A percentile compares a stretch with the other conserved stretches of the same genome.
These are phyloP conservation scores for Amborella trichopoda DNA, from an alignment of 164 flowering plant species.

Conservation along the genomic window DNA sequence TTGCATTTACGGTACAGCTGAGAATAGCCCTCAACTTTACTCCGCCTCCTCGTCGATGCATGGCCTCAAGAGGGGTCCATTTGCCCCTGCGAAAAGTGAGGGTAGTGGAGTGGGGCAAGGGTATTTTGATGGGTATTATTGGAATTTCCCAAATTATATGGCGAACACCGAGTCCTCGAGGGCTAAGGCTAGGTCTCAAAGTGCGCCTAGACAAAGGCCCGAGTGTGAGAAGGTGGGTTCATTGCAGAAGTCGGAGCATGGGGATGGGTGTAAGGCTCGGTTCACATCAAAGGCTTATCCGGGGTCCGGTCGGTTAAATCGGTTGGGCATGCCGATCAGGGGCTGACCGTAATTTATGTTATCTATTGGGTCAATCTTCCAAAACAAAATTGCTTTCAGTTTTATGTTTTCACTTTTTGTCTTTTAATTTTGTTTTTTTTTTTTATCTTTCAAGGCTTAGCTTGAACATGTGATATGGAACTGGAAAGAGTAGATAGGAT, in stretches of 20 bases:
- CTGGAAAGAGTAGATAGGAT: too few relatives aligned
- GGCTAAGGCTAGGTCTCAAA: constrained; percentile 73
- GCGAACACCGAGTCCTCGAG: constrained; percentile 68
- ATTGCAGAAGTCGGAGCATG: constrained; percentile 15
- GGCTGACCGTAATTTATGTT: too few relatives aligned
- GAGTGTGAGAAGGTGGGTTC: constrained; percentile 24
- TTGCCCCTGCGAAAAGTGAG: constrained; percentile 44
- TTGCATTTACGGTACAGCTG: constrained; percentile 21
- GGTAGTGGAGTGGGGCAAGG: constrained; percentile 23
- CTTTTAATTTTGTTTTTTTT: too few relatives aligned
- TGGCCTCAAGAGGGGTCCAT: constrained; percentile 27
- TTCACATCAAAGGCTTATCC: constrained; percentile 11
- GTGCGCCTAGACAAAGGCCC: constrained; percentile 75
- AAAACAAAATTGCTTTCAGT: too few relatives aligned
- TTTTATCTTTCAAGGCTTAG: too few relatives aligned
- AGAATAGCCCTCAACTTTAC: constrained; percentile 43
- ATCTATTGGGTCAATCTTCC: too few relatives aligned
- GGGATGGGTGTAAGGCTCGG: constrained; percentile 1
- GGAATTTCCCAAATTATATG: constrained; percentile 72
- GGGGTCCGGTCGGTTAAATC: constrained; percentile 50
- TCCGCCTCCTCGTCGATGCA: constrained; percentile 41
- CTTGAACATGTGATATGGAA: too few relatives aligned
- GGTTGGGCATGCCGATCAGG: constrained; percentile 55
- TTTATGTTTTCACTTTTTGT: too few relatives aligned
- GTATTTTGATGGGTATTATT: constrained; percentile 25